Conservation (phyloP, 345 rosid genomes). For the Punica granatum region DNA sequence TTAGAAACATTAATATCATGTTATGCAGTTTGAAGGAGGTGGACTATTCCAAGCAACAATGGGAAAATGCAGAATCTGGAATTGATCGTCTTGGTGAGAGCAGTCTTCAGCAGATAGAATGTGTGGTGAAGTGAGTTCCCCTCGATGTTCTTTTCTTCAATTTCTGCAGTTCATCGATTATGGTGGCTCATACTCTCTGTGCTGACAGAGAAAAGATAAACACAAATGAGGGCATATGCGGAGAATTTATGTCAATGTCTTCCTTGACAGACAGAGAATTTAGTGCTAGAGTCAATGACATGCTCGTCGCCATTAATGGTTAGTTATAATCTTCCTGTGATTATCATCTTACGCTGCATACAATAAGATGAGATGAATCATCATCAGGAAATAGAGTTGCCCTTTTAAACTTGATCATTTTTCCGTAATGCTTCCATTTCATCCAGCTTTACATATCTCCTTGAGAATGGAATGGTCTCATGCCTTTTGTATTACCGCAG, state of each 20-base stretch:
- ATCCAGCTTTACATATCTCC: too few relatives aligned
- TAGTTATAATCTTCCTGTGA: slow-evolving; percentile 8
- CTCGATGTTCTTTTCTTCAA: not conserved
- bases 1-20: not conserved
- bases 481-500: slow-evolving; percentile 24
- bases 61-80: slow-evolving; percentile 44
- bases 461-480: not conserved
- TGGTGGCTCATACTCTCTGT: not conserved
- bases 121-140: slow-evolving; percentile 24
- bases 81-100: slow-evolving; percentile 22
- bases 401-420: too few relatives aligned
- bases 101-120: slow-evolving; percentile 27
- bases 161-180: not conserved
- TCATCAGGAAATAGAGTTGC: too few relatives aligned
- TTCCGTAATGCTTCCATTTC: too few relatives aligned
- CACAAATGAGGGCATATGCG: slow-evolving; percentile 26
- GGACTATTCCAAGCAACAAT: slow-evolving; percentile 36
- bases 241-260: slow-evolving; percentile 36
- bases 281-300: slow-evolving; percentile 30
- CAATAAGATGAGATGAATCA: too few relatives aligned
- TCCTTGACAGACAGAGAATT: slow-evolving; percentile 40
- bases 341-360: too few relatives aligned
- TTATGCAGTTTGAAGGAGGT: slow-evolving; percentile 45
- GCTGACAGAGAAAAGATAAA: slow-evolving; percentile 39
- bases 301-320: slow-evolving; percentile 47